These are phyloP conservation scores for Smithsoniella earleae DNA, from an alignment of 163 green algal species.

Conservation along the genomic window DNA sequence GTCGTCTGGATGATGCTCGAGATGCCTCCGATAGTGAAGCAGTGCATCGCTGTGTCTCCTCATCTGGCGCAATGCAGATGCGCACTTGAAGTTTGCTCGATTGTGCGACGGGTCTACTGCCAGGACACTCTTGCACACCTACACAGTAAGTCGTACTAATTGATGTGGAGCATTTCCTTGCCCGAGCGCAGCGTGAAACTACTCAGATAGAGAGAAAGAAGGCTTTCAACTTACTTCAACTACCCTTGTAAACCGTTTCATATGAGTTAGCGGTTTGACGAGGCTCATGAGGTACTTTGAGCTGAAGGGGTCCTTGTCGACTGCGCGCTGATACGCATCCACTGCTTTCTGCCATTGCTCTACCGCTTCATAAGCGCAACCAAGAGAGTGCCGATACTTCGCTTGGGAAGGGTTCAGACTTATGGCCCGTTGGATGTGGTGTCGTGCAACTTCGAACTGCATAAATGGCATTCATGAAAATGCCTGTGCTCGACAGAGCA, in stretches of 20 bases:
- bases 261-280: constrained; percentile 10
- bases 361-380: not conserved
- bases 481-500: too few relatives aligned
- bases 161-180: not conserved
- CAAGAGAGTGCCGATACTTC: constrained; percentile 26
- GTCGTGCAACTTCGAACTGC: constrained; percentile 4
- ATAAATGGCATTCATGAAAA: not conserved
- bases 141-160: not conserved
- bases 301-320: constrained; percentile 27
- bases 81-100: constrained; percentile 28
- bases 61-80: constrained; percentile 4
- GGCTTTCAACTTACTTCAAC: not conserved
- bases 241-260: constrained; percentile 16
- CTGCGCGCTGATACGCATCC: constrained; percentile 23
- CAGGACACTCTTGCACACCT: constrained; percentile 26
- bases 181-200: too few relatives aligned
- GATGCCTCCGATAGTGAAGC: constrained; percentile 32
- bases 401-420: not conserved
- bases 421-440: constrained; percentile 24
- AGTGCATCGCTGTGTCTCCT: not conserved
- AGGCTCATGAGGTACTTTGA: constrained; percentile 24
- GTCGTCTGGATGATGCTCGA: constrained; percentile 32
- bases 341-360: constrained; percentile 29
- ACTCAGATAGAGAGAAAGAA: not conserved
- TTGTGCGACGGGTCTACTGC: constrained; percentile 1